Base-by-base conservation (phyloP, 306 rosid species). In the Lagenaria siceraria region DNA sequence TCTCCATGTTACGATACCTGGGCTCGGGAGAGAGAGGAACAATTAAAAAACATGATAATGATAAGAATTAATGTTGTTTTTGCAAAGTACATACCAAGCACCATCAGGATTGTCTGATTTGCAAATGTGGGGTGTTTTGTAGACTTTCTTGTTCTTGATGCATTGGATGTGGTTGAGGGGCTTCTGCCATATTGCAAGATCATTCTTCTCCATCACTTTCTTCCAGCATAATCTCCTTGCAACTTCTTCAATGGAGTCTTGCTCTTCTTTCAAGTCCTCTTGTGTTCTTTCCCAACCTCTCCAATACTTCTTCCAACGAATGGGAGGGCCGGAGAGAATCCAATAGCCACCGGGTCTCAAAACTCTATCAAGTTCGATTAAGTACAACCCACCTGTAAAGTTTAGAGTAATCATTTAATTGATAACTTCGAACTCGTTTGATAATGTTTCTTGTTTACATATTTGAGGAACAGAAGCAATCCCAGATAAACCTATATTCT, bases 251-350 rank as follows among this genome's bases (percentile, higher is more conserved):
- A 92, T 90, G 6, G 87, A 36, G 36, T 92, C 96, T 81, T 96
- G 99, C 83, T 96, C 98, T 81, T 79, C 82, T 76, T 90, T 89
- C 85, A 96, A 84, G 81, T 96, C 97, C 27, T 95, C 92, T 81
- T 89, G 78, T 2, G 91, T 90, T 80, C 98, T 89, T 70, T 92
- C 98, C 99, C 99, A 95, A 8, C 99, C 98, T 43, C 74, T 88
- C 97, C 97, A 96, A 63, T 92, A 83, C 81, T 52, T 88, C 84
- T 90, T 89, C 99, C 99, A 96, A 58, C 82, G 27, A 29, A 96
- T 90, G 3, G 99, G 99, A 14, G 99, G 99, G 6, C 99, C 99
- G 7, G 99, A 96, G 7, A 96, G 96, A 85, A 96, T 86, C 99
- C 99, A 96, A 78, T 96, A 96, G 3, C 93, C 98, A 40, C 99